A percentile compares a stretch with the other conserved stretches of the same genome.
These are phyloP conservation scores for Phytophthora brassicae DNA, from an alignment of 352 stramenopile species.

Conservation along the genomic window DNA sequence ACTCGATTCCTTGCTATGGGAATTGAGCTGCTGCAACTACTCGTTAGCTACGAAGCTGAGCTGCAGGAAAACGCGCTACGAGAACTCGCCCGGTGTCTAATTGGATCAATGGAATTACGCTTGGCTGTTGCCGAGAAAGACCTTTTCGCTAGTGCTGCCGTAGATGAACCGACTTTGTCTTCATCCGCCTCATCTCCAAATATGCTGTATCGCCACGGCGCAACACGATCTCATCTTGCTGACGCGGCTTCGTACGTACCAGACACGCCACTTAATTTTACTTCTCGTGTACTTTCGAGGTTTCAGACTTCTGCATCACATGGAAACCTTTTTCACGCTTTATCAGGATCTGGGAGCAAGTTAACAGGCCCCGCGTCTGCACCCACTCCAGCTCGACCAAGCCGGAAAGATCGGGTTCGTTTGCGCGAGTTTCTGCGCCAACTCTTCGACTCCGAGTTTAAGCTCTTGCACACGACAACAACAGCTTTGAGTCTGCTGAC, in stretches of 20 bases:
- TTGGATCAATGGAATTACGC: constrained; percentile 52
- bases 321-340: constrained; percentile 56
- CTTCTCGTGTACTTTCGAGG: constrained; percentile 73
- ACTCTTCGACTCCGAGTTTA: constrained; percentile 66
- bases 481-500: constrained; percentile 62
- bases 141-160: constrained; percentile 27
- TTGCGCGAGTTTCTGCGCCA: constrained; percentile 46
- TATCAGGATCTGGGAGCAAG: constrained; percentile 45
- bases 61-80: constrained; percentile 42
- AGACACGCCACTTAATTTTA: constrained; percentile 45
- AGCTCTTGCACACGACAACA: constrained; percentile 53
- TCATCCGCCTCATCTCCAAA: constrained; percentile 27
- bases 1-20: constrained; percentile 74
- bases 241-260: constrained; percentile 16
- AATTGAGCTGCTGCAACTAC: constrained; percentile 64
- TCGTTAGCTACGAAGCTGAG: constrained; percentile 64
- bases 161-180: constrained; percentile 27
- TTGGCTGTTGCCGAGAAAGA: constrained; percentile 64
- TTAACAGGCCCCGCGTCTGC: constrained; percentile 4
- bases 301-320: constrained; percentile 58
- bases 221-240: constrained; percentile 6
- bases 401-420: constrained; percentile 31
- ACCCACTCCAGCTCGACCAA: constrained; percentile 13
- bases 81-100: constrained; percentile 66
- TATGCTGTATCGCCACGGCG: constrained; percentile 26